Base-by-base conservation (phyloP, 345 rosid genomes). In the Jatropha curcas region DNA sequence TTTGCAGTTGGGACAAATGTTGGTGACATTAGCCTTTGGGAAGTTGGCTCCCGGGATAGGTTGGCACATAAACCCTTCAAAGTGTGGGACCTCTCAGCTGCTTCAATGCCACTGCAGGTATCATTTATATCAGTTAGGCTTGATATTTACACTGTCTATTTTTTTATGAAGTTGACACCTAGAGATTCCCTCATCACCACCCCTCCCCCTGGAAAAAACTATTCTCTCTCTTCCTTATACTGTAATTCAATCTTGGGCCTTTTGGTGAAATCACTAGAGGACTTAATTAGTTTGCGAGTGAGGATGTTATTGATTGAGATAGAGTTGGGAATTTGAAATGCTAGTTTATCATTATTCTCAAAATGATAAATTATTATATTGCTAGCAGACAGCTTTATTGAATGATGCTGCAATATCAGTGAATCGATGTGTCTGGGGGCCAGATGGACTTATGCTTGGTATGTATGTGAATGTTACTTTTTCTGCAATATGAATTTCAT, bases 361-460 rank as follows among this genome's bases (percentile, higher is more conserved):
- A 11, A 6, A 27, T 14, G 19, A 22, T 60, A 13, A 1, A 35
- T 56, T 14, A 20, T 28, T 50, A 4, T 53, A 31, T 50, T 52
- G 33, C 41, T 64, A 31, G 63, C 71, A 86, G 92, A 80, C 83
- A 24, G 82, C 90, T n/a, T 84, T 85, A 80, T 61, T 81, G 76
- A 83, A 79, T 71, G 92, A 88, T 79, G 79, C 83, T 76, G 83
- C 85, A 59, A 84, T 86, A 79, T 82, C 86, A 16, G 92, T 83
- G 48, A 88, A 86, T 74, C 81, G 92, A 20, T 86, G 85, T 58
- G 87, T 88, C 55, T 88, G 90, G 92, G 85, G 86, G 43, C 82
- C 90, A 55, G 90, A 88, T 79, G 92, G 92, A 71, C 71, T 76
- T 45, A 82, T 84, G 79, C 83, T 88, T 46, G 90, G 92, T 88